phyloP scores from a whole-genome alignment of 1,139 yeast genomes.

The Suhomyces guaymorum region DNA sequence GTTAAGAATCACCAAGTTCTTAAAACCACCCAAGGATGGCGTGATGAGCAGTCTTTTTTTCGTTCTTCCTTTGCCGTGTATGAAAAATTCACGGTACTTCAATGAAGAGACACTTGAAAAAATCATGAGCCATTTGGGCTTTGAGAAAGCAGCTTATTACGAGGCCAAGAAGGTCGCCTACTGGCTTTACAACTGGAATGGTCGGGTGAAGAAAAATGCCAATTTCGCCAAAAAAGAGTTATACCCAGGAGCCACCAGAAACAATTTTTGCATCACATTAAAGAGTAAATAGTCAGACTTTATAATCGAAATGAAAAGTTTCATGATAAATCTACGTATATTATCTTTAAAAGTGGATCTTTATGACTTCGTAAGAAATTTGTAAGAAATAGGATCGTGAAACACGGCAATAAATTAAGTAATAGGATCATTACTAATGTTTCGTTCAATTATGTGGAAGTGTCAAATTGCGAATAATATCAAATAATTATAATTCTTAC shows the following conservation, averaged over 20 bases:
- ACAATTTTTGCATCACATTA: conserved; percentile 59
- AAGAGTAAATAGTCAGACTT: too few species aligned
- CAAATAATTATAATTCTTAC: too few species aligned
- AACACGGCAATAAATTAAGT: too few species aligned
- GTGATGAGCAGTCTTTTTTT: conserved; percentile 53
- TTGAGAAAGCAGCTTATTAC: conserved; percentile 44
- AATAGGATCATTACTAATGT: too few species aligned
- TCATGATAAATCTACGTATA: too few species aligned
- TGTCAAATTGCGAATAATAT: too few species aligned
- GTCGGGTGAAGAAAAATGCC: conserved; percentile 17
- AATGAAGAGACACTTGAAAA: conserved; percentile 43
- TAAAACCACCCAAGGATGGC: conserved; percentile 34
- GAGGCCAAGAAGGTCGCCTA: conserved; percentile 78
- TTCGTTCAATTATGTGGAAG: too few species aligned
- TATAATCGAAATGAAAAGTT: too few species aligned
- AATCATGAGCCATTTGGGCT: conserved; percentile 64
- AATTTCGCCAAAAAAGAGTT: conserved; percentile 47
- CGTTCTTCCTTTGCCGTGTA: conserved; percentile 87
- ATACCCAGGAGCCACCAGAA: conserved; percentile 53
- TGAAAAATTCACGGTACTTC: conserved; percentile 77
- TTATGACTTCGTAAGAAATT: too few species aligned
- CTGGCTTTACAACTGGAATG: conserved; percentile 61
- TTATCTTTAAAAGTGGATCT: too few species aligned
- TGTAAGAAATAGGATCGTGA: too few species aligned
- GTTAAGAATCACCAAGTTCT: conserved; percentile 55